Conservation (phyloP, 768 basidiomycete species). For the Mycena kentingensis region DNA sequence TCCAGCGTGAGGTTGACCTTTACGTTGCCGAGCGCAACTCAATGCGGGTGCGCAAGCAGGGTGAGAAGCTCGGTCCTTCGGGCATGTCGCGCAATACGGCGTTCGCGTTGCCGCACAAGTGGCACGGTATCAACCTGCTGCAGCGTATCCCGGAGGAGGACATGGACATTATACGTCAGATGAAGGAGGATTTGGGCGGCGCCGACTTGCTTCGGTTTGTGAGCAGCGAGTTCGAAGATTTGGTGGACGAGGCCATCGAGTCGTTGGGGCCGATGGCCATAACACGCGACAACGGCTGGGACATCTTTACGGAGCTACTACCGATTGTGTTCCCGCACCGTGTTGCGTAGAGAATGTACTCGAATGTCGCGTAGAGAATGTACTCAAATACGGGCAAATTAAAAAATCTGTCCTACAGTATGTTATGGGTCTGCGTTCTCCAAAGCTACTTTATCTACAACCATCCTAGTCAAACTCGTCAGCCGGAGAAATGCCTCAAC, state of each 20-base stretch:
- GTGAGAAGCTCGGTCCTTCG: constrained; percentile 36
- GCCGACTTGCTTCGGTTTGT: constrained; percentile 6
- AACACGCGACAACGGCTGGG: constrained; percentile 1
- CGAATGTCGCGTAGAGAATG: too few relatives aligned
- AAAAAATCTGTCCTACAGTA: background rate
- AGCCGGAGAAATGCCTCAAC: constrained; percentile 3
- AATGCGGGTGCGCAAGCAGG: constrained; percentile 31
- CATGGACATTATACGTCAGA: constrained; percentile 3
- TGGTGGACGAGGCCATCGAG: background rate
- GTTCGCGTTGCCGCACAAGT: constrained; percentile 26
- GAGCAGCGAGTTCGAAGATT: background rate
- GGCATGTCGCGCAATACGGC: constrained; percentile 37
- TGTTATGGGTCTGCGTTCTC: background rate
- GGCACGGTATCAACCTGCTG: constrained; percentile 33
- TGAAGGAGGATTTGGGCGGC: constrained; percentile 11
- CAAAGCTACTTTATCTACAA: background rate
- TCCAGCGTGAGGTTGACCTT: constrained; percentile 21
- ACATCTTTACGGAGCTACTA: constrained; percentile 3
- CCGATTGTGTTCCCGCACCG: constrained; percentile 11
- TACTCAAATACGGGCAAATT: too few relatives aligned
- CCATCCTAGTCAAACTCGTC: background rate
- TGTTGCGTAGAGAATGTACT: too few relatives aligned
- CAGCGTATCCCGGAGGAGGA: constrained; percentile 22
- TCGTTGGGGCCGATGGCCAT: background rate
- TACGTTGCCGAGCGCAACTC: constrained; percentile 26